phyloP scores from a whole-genome alignment of 1,284 basidiomycete species.

The Ustilago hordei region DNA sequence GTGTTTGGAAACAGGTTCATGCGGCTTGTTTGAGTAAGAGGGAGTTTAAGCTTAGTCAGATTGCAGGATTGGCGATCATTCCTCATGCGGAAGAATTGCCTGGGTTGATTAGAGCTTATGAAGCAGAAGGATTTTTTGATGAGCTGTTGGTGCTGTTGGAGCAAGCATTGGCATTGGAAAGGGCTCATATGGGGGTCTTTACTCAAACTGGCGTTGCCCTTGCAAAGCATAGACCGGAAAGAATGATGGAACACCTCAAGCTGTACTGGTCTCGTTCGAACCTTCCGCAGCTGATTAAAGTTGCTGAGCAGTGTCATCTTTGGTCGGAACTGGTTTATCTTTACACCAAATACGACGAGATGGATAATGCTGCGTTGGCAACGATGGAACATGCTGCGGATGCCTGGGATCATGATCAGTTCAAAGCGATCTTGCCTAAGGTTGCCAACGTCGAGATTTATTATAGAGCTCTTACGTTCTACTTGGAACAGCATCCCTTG shows the following conservation, averaged over 20 bases:
- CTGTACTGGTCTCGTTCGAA: constrained; percentile 97
- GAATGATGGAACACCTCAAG: constrained; percentile 99
- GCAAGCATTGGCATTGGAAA: constrained; percentile 89
- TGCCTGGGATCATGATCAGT: constrained; percentile 99
- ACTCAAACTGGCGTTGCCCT: constrained; percentile 94
- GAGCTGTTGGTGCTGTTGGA: constrained; percentile 92
- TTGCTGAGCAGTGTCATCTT: constrained; percentile 93
- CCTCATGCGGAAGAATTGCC: constrained; percentile 84
- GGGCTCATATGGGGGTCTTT: constrained; percentile 87
- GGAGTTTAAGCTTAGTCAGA: constrained; percentile 97
- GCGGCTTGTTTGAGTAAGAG: constrained; percentile 96
- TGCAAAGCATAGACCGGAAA: constrained; percentile 95
- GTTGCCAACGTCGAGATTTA: constrained; percentile 99
- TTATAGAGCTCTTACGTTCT: constrained; percentile 76
- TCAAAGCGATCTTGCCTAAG: constrained; percentile 72
- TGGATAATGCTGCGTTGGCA: constrained; percentile 92
- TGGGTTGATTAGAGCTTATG: constrained; percentile 85
- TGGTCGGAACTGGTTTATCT: constrained; percentile 99
- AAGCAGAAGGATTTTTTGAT: constrained; percentile 91
- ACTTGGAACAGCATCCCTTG: constrained; percentile 91
- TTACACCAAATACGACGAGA: constrained; percentile 97
- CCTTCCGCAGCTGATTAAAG: constrained; percentile 93
- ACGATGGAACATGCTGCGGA: constrained; percentile 98
- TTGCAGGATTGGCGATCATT: constrained; percentile 72
- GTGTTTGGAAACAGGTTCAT: constrained; percentile 99